phyloP scores from a whole-genome alignment of 1,284 basidiomycete species.

The Polyporus tsugae region DNA sequence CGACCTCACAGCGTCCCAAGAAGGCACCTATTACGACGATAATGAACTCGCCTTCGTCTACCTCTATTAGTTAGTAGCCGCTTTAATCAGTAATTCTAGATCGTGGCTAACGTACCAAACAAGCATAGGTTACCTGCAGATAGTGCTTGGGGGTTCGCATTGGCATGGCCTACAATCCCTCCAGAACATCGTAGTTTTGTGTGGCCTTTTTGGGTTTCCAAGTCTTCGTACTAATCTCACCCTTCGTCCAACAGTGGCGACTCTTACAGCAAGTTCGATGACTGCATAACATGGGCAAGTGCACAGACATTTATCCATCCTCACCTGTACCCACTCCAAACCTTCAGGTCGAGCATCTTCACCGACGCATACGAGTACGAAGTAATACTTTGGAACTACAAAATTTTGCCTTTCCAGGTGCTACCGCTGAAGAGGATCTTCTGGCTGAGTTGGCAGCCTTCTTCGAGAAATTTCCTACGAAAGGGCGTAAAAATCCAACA shows the following conservation, averaged over 20 bases:
- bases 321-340: not conserved
- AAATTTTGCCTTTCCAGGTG: slow-evolving; percentile 32
- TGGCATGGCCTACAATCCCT: slow-evolving; percentile 14
- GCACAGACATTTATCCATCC: not conserved
- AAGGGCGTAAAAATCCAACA: not conserved
- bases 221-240: not conserved
- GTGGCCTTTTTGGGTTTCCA: not conserved
- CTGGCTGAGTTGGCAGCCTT: slow-evolving; percentile 24
- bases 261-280: slow-evolving; percentile 23
- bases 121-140: slow-evolving; percentile 8
- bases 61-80: slow-evolving; percentile 6
- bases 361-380: too few relatives aligned
- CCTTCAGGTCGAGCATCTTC: slow-evolving; percentile 5
- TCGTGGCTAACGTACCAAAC: too few relatives aligned
- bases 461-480: slow-evolving; percentile 23
- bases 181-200: slow-evolving; percentile 22
- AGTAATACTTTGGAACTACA: not conserved
- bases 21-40: not conserved
- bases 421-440: slow-evolving; percentile 35
- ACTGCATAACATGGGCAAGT: slow-evolving; percentile 22
- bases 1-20: not conserved
- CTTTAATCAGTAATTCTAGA: not conserved
- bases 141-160: slow-evolving; percentile 19
- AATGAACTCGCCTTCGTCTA: not conserved
- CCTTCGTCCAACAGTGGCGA: slow-evolving; percentile 18